Base-by-base conservation (phyloP, 2,329 filamentous ascomycete genomes). In the Nannizziopsis arthrosporioides region DNA sequence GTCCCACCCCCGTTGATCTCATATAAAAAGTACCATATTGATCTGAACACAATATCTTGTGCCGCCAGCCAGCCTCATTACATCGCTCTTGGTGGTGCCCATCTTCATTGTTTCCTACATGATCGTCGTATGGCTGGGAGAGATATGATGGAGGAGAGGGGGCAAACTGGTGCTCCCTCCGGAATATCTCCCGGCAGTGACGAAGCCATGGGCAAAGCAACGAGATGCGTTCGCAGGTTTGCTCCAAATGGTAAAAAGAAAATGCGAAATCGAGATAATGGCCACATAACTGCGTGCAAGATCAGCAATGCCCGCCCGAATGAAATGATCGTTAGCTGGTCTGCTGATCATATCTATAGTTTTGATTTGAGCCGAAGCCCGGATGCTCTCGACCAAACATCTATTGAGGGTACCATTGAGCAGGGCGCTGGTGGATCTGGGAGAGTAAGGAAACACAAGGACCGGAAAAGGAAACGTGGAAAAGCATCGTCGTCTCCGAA, bases 261-360 rank as follows among this genome's bases (percentile, higher is more conserved):
- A 39, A 68, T 66, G 49, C 61, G 54, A 22, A 48, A 56, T n/a
- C 56, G 60, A 12, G 76, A 80, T 47, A 74, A 74, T 51, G 76
- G 78, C 3, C 79, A 83, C 55, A 83, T 84, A 56, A 83, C 80
- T 1, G 79, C 80, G 12, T 82, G 79, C 63, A 84, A 82, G 63
- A 84, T 84, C 57, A 82, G 78, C 54, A 78, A 83, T 63, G 77
- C 77, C 7, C 74, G 80, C 51, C 81, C 80, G 0, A 80, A 83
- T 53, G 80, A 84, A 56, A 74, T 84, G 57, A 64, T 84, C 11
- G 80, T 77, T 17, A 82, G 79, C 55, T 84, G 80, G 80, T 82
- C 78, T 15, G 78, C 77, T 17, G 78, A 82, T 52, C 72, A 78
- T 53, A 79, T 83, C 44, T 80, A 81, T 63, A 76, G 75, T 55